Percentiles rank a stretch among this genome's conserved stretches.
phyloP scores from a whole-genome alignment of 1,284 basidiomycete species.

The Malassezia slooffiae region DNA sequence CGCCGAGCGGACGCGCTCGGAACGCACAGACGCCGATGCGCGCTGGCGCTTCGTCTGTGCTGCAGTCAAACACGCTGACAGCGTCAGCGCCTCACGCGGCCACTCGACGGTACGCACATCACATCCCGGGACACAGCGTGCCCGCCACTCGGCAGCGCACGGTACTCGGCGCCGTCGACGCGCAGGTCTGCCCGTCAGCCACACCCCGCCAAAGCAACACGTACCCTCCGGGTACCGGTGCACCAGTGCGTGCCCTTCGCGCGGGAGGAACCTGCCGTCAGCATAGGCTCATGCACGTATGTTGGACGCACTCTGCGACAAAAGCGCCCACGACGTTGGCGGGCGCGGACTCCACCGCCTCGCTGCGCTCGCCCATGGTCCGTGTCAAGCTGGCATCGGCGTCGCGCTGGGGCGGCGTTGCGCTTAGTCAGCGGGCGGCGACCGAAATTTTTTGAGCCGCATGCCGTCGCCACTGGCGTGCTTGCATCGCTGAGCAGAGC shows the following conservation, averaged over 20 bases:
- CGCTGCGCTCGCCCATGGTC: too few species aligned
- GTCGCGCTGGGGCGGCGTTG: neutral
- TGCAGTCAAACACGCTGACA: too few species aligned
- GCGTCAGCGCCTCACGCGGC: too few species aligned
- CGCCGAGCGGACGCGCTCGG: neutral
- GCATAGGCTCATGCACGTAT: too few species aligned
- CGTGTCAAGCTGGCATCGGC: neutral
- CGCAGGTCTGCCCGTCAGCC: too few species aligned
- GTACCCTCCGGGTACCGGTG: conserved; percentile 4
- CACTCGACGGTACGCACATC: conserved; percentile 6
- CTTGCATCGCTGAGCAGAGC: too few species aligned
- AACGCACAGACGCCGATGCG: conserved; percentile 8
- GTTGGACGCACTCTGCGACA: conserved; percentile 11
- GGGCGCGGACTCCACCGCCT: neutral
- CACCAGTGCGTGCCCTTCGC: conserved; percentile 11
- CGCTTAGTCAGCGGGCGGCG: conserved; percentile 10
- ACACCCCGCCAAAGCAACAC: too few species aligned
- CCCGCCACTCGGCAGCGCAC: conserved; percentile 13
- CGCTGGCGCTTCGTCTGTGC: too few species aligned
- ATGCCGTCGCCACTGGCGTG: too few species aligned
- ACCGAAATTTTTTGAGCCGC: conserved; percentile 5
- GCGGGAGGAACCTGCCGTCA: conserved; percentile 7
- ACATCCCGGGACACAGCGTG: conserved; percentile 9
- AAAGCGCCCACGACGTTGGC: conserved; percentile 7
- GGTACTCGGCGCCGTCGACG: conserved; percentile 11